Conservation (phyloP, 441 rosid genomes). For the Dalechampia spathulata region DNA sequence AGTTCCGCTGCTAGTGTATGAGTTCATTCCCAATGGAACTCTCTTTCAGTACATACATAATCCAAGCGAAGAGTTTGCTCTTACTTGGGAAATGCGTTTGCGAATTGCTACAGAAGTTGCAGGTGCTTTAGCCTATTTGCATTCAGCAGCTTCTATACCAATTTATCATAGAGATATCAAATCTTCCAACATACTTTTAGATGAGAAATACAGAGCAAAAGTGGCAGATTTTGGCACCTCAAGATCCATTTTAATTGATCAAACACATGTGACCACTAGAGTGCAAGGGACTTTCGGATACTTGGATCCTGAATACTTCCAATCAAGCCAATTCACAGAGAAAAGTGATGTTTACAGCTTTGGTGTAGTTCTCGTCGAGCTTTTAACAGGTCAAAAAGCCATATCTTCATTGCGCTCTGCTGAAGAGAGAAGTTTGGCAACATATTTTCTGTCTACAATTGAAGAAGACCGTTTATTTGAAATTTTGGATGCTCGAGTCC, state of each 20-base stretch:
- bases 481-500: constrained; percentile 7
- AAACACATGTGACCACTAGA: constrained; percentile 13
- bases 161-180: constrained; percentile 17
- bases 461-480: constrained; percentile 15
- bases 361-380: constrained; percentile 15
- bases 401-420: too few species aligned
- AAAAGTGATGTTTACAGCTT: constrained; percentile 17
- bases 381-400: constrained; percentile 10
- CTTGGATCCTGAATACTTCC: constrained; percentile 16
- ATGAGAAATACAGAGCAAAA: constrained; percentile 15
- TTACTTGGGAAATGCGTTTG: constrained; percentile 15
- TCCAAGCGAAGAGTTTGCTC: constrained; percentile 5
- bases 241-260: constrained; percentile 6
- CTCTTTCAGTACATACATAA: constrained; percentile 9
- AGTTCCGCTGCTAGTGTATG: constrained; percentile 15
- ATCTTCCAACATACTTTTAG: constrained; percentile 15
- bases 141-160: constrained; percentile 16
- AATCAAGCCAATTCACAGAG: constrained; percentile 11
- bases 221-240: constrained; percentile 13
- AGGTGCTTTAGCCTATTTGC: constrained; percentile 14
- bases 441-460: constrained; percentile 2
- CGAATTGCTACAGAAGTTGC: constrained; percentile 15
- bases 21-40: constrained; percentile 18
- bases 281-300: constrained; percentile 18
- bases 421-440: too few species aligned